phyloP scores from a whole-genome alignment of 2,329 filamentous ascomycete species.

The Fusarium avenaceum region DNA sequence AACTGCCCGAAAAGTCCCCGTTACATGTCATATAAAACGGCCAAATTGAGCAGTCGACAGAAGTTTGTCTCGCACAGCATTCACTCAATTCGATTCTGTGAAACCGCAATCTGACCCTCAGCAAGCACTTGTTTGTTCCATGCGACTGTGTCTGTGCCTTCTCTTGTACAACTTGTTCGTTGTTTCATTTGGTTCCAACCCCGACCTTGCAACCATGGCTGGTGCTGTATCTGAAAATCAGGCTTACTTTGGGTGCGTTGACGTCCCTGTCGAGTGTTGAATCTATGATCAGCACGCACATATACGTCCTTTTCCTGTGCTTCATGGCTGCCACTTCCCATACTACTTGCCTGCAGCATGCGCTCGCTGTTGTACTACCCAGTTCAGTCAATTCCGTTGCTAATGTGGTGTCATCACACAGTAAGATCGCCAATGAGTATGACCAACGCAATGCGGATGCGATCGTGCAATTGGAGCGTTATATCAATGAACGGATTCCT shows the following conservation, averaged over 20 bases:
- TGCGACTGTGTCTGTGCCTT: slow-evolving; percentile 21
- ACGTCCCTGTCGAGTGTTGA: background rate
- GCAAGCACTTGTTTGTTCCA: slow-evolving; percentile 20
- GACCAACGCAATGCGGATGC: slow-evolving; percentile 69
- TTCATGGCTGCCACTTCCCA: slow-evolving; percentile 17
- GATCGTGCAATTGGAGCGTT: slow-evolving; percentile 65
- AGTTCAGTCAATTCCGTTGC: slow-evolving; percentile 16
- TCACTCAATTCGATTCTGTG: slow-evolving; percentile 14
- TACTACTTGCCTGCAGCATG: slow-evolving; percentile 22
- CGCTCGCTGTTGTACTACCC: slow-evolving; percentile 8
- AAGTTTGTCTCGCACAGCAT: slow-evolving; percentile 16
- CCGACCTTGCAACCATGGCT: slow-evolving; percentile 51
- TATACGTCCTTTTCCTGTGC: slow-evolving; percentile 4
- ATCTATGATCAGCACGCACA: slow-evolving; percentile 4
- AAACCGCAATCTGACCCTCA: slow-evolving; percentile 16
- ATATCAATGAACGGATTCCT: slow-evolving; percentile 65
- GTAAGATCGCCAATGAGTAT: slow-evolving; percentile 51
- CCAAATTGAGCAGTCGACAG: background rate
- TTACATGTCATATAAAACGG: slow-evolving; percentile 37
- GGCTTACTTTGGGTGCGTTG: slow-evolving; percentile 60
- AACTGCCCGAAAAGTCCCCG: slow-evolving; percentile 55
- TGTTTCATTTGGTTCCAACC: slow-evolving; percentile 42
- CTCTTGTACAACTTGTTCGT: slow-evolving; percentile 25
- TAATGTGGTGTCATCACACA: slow-evolving; percentile 40
- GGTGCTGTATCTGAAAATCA: slow-evolving; percentile 55